Evolutionary conservation across 2,329 filamentous ascomycete genomes (phyloP).

Genomic region (Eutypella sp.): DNA sequence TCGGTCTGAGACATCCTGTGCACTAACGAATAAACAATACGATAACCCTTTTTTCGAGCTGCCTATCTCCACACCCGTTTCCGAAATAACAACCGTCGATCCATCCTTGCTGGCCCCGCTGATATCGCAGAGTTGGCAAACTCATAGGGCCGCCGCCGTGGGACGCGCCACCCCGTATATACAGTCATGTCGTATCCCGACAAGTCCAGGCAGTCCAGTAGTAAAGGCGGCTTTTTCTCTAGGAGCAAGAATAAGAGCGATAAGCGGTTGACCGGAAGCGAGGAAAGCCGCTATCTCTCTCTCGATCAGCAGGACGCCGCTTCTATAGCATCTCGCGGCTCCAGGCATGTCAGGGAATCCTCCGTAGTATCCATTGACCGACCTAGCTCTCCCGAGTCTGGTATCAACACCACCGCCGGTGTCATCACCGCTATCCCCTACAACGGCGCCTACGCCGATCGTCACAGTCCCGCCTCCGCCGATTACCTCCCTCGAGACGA

Average conservation of each 20-base stretch:
- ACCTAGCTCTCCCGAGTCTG: slow-evolving; percentile 57
- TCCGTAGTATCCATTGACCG: slow-evolving; percentile 69
- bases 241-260: slow-evolving; percentile 75
- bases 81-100: not conserved
- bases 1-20: slow-evolving; percentile 35
- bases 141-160: slow-evolving; percentile 21
- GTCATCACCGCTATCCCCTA: slow-evolving; percentile 87
- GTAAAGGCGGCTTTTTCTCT: slow-evolving; percentile 78
- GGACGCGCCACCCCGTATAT: slow-evolving; percentile 15
- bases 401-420: slow-evolving; percentile 70
- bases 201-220: slow-evolving; percentile 72
- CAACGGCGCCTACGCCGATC: slow-evolving; percentile 62
- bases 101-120: not conserved
- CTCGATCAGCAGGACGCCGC: slow-evolving; percentile 58
- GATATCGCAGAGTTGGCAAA: slow-evolving; percentile 11
- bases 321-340: slow-evolving; percentile 62
- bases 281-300: slow-evolving; percentile 52
- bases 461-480: slow-evolving; percentile 64
- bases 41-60: slow-evolving; percentile 18
- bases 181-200: slow-evolving; percentile 58
- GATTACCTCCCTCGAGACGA: slow-evolving; percentile 69
- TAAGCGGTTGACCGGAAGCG: slow-evolving; percentile 56
- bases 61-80: slow-evolving; percentile 6
- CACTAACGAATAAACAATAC: slow-evolving; percentile 30
- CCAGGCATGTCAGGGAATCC: slow-evolving; percentile 69